Evolutionary conservation across 2,329 filamentous ascomycete species (phyloP).

Genomic region (Calonectria honghensis): DNA sequence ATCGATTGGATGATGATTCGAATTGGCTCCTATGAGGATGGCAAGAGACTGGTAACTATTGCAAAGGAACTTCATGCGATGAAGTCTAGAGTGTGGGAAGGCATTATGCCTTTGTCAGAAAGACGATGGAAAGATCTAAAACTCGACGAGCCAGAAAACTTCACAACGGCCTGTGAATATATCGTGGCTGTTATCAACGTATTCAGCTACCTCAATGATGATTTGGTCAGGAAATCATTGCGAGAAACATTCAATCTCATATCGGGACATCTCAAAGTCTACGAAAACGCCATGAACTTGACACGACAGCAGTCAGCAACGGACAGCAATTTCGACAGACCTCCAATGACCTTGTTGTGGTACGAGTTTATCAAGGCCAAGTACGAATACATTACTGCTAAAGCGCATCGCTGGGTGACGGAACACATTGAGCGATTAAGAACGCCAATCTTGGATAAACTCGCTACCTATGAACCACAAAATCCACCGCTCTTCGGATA

Average conservation of each 20-base stretch:
- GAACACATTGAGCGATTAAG: slow-evolving; percentile 10
- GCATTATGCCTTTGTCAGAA: slow-evolving; percentile 16
- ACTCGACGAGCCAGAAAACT: slow-evolving; percentile 8
- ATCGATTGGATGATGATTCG: neutral
- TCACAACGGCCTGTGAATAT: neutral
- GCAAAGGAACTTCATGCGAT: slow-evolving; percentile 7
- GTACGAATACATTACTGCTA: neutral
- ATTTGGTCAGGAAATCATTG: neutral
- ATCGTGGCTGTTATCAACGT: slow-evolving; percentile 3
- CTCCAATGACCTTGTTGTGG: neutral
- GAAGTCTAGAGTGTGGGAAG: slow-evolving; percentile 13
- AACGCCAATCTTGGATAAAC: neutral
- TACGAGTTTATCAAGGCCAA: slow-evolving; percentile 3
- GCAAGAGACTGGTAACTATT: neutral
- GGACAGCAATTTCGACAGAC: neutral
- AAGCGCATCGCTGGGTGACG: neutral
- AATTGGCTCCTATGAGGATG: neutral
- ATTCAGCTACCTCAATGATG: slow-evolving; percentile 1
- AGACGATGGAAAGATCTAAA: slow-evolving; percentile 8
- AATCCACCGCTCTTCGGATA: neutral
- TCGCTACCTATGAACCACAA: neutral
- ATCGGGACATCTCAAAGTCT: slow-evolving; percentile 1
- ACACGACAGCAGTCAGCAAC: neutral
- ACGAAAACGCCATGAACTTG: neutral
- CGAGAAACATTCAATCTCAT: slow-evolving; percentile 9